Percentiles rank a stretch among this genome's conserved stretches.
Conservation (phyloP, 202 grass and related monocot genomes). For the Setaria italica region DNA sequence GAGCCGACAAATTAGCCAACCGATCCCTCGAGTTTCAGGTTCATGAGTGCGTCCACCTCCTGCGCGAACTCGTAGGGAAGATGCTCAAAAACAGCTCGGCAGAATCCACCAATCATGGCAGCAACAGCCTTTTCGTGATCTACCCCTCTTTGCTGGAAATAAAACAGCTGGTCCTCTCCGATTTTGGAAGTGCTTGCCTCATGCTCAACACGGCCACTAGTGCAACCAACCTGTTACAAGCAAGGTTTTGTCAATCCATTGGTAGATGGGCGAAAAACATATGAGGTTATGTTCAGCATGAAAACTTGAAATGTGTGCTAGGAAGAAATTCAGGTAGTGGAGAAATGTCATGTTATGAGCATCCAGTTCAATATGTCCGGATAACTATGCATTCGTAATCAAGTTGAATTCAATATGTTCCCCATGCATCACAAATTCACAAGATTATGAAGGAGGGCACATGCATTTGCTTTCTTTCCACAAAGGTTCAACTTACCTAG, state of each 20-base stretch:
- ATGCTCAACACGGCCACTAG: constrained; percentile 80
- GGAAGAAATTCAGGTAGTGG: neutral
- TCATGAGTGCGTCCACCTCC: constrained; percentile 95
- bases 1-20: constrained; percentile 66
- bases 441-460: neutral
- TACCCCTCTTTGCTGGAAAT: constrained; percentile 98
- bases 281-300: neutral
- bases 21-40: constrained; percentile 94
- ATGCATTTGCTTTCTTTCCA: neutral
- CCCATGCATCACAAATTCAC: neutral
- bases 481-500: neutral
- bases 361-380: neutral
- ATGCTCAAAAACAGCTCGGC: constrained; percentile 85
- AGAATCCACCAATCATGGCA: constrained; percentile 96
- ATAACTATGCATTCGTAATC: neutral
- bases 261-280: neutral
- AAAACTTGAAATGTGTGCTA: neutral
- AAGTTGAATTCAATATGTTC: neutral
- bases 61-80: constrained; percentile 90
- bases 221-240: constrained; percentile 73
- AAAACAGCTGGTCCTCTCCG: constrained; percentile 97
- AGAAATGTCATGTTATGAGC: neutral
- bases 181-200: constrained; percentile 99
- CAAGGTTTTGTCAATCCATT: constrained; percentile 2
- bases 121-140: constrained; percentile 97